Conservation (phyloP, 441 rosid genomes). For the Gossypium davidsonii region DNA sequence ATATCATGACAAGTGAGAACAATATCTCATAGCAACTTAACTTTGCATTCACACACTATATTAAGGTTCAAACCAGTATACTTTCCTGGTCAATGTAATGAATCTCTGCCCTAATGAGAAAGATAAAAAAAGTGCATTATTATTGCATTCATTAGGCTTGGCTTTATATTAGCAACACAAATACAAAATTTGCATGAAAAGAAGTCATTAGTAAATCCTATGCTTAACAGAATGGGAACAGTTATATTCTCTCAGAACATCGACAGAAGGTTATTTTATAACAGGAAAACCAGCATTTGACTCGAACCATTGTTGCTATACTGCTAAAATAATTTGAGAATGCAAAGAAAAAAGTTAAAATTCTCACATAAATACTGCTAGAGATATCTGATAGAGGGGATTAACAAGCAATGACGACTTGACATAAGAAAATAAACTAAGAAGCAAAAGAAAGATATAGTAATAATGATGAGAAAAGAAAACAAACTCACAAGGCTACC, state of each 20-base stretch:
- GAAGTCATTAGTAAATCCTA: background rate
- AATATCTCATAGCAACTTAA: background rate
- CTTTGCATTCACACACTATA: background rate
- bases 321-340: conserved; percentile 5
- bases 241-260: background rate
- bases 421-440: conserved; percentile 9
- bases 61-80: background rate
- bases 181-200: conserved; percentile 1
- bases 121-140: background rate
- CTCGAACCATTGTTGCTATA: background rate
- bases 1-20: background rate
- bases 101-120: background rate
- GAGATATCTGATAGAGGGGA: background rate
- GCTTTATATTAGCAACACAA: conserved; percentile 1
- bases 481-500: conserved; percentile 83
- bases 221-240: background rate
- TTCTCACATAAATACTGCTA: background rate
- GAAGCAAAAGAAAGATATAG: background rate
- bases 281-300: conserved; percentile 3
- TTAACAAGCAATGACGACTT: background rate
- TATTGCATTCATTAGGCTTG: background rate
- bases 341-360: conserved; percentile 3
- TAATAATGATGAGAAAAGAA: background rate
- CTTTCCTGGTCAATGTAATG: background rate
- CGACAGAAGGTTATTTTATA: background rate